Evolutionary conservation across 352 stramenopile species (phyloP).

Genomic region (Globisporangium spiculum): DNA sequence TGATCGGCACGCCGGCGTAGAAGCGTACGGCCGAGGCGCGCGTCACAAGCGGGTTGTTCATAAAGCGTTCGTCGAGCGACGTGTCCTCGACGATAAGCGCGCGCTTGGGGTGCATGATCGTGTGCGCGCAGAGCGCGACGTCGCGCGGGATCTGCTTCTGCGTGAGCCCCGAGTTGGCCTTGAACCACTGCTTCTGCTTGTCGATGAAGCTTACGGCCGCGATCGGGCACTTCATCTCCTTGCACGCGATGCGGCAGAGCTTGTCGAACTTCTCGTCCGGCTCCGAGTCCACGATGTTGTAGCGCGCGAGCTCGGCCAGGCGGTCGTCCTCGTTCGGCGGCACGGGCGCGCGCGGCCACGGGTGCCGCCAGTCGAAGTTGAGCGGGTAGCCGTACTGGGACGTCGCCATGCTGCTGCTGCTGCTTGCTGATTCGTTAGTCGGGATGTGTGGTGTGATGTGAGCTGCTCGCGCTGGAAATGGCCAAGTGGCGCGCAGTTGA

Average conservation of each 20-base stretch:
- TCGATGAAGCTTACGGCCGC: constrained; percentile 85
- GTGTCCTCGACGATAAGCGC: constrained; percentile 83
- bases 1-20: constrained; percentile 82
- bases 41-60: constrained; percentile 82
- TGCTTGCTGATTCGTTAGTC: too few relatives aligned
- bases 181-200: constrained; percentile 88
- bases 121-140: constrained; percentile 80
- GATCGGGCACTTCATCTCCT: constrained; percentile 88
- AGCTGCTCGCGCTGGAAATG: constrained; percentile 2
- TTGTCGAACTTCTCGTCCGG: constrained; percentile 87
- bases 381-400: constrained; percentile 72
- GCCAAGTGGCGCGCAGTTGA: not conserved
- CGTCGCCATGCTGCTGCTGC: constrained; percentile 1
- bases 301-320: constrained; percentile 57
- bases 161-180: constrained; percentile 80
- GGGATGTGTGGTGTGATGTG: not conserved
- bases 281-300: constrained; percentile 81
- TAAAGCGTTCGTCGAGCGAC: constrained; percentile 76
- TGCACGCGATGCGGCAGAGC: constrained; percentile 84
- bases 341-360: constrained; percentile 70
- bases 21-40: constrained; percentile 79
- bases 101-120: constrained; percentile 84
- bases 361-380: constrained; percentile 86
- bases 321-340: constrained; percentile 72
- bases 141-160: constrained; percentile 83